phyloP scores from a whole-genome alignment of 306 rosid genomes.

The Urtica urens region DNA sequence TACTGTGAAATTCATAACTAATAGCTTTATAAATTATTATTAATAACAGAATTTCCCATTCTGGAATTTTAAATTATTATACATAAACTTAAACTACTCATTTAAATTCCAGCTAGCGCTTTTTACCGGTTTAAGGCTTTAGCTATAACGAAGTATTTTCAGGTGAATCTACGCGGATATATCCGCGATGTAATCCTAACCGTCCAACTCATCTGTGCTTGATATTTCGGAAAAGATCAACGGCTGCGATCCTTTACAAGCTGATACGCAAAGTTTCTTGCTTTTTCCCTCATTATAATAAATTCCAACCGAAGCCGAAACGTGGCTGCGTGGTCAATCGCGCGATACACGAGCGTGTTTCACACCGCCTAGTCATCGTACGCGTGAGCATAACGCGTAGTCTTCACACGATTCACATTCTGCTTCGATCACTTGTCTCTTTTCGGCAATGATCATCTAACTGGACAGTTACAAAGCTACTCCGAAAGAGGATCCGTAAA shows the following conservation, averaged over 20 bases:
- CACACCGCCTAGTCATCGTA: neutral
- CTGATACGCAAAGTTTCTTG: conserved; percentile 12
- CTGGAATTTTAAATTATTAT: too few species aligned
- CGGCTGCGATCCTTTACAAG: conserved; percentile 23
- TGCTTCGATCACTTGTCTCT: conserved; percentile 25
- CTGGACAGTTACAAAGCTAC: conserved; percentile 32
- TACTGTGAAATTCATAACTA: too few species aligned
- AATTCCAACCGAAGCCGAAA: conserved; percentile 1
- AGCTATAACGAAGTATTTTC: conserved; percentile 5
- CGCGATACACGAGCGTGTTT: too few species aligned
- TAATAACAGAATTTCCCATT: too few species aligned
- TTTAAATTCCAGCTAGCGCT: conserved; percentile 4
- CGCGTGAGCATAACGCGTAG: conserved; percentile 10
- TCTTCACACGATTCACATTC: conserved; percentile 4
- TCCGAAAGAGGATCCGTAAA: conserved; percentile 21
- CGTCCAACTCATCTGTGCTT: conserved; percentile 14
- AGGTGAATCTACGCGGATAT: conserved; percentile 12
- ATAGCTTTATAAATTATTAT: too few species aligned
- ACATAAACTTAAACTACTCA: too few species aligned
- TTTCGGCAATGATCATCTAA: conserved; percentile 34
- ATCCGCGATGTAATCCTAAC: conserved; percentile 10
- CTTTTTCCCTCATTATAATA: too few species aligned
- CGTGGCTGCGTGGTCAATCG: neutral
- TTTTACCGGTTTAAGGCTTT: conserved; percentile 5
- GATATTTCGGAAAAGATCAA: neutral